Percentiles rank a stretch among this genome's conserved stretches.
Evolutionary conservation across 129 eudicot species (phyloP).

Genomic region (Gnaphalium uliginosum): DNA sequence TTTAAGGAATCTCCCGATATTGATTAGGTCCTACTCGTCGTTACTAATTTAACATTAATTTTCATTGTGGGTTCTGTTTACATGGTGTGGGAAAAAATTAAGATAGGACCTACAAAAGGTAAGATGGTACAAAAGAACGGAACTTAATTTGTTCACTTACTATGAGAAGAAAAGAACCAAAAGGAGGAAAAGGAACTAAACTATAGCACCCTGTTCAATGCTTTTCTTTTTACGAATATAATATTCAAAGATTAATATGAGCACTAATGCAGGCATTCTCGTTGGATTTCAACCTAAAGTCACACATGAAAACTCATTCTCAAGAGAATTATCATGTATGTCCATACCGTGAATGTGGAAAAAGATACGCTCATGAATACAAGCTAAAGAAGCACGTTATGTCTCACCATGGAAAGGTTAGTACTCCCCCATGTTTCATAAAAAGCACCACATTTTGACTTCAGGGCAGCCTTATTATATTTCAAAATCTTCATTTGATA

Average conservation of each 20-base stretch:
- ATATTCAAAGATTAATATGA: neutral
- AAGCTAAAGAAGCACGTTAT: constrained; percentile 86
- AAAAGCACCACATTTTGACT: constrained; percentile 5
- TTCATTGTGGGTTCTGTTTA: neutral
- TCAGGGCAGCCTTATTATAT: constrained; percentile 8
- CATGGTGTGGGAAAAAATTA: neutral
- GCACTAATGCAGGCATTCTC: constrained; percentile 80
- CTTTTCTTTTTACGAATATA: no score
- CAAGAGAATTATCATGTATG: constrained; percentile 93
- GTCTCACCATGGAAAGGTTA: constrained; percentile 89
- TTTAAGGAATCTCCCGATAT: neutral
- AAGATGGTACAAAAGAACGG: constrained; percentile 5
- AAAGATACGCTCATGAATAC: constrained; percentile 94
- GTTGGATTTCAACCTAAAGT: constrained; percentile 84
- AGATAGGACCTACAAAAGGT: neutral
- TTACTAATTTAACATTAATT: neutral
- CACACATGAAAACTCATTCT: constrained; percentile 97
- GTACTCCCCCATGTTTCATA: constrained; percentile 4
- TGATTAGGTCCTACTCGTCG: neutral
- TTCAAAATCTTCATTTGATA: neutral
- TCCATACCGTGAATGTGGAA: constrained; percentile 92
- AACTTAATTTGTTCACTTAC: neutral
- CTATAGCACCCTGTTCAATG: neutral
- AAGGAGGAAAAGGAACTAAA: neutral
- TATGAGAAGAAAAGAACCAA: neutral